Percentiles rank a stretch among this genome's conserved stretches.
Conservation (phyloP, 768 basidiomycete genomes). For the Russula virescens region DNA sequence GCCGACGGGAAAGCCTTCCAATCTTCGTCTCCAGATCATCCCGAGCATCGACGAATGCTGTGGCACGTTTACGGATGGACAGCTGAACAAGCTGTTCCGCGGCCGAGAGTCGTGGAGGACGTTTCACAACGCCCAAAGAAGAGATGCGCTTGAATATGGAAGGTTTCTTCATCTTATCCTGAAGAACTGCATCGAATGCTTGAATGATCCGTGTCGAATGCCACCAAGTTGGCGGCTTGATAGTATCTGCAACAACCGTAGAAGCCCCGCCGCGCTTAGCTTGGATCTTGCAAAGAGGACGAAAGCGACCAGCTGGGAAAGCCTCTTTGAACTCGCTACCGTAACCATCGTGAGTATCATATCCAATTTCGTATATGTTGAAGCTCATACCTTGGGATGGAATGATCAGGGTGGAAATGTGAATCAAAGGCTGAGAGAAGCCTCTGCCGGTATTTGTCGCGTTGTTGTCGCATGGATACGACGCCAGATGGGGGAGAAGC, state of each 20-base stretch:
- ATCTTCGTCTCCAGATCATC: constrained; percentile 95
- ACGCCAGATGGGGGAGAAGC: constrained; percentile 69
- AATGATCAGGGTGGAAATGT: constrained; percentile 86
- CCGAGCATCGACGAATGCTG: constrained; percentile 87
- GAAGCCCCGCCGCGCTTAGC: constrained; percentile 76
- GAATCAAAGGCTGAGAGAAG: constrained; percentile 75
- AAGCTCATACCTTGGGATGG: constrained; percentile 57
- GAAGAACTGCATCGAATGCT: constrained; percentile 82
- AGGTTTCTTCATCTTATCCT: constrained; percentile 90
- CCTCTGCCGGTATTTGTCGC: constrained; percentile 72
- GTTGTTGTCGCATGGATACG: constrained; percentile 71
- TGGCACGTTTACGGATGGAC: constrained; percentile 90
- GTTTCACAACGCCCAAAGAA: constrained; percentile 63
- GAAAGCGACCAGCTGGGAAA: constrained; percentile 87
- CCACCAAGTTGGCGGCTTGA: constrained; percentile 93
- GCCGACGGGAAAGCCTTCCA: constrained; percentile 73
- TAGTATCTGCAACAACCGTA: constrained; percentile 80
- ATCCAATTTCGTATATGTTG: background rate
- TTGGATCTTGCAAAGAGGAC: constrained; percentile 87
- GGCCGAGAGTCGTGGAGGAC: constrained; percentile 53
- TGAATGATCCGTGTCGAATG: constrained; percentile 85
- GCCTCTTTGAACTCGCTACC: constrained; percentile 89
- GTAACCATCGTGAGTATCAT: background rate
- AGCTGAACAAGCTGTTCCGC: constrained; percentile 84
- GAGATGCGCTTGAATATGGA: constrained; percentile 81